These are phyloP conservation scores for Aureobasidium lini DNA, from an alignment of 2,329 filamentous ascomycete genomes.

Conservation along the genomic window DNA sequence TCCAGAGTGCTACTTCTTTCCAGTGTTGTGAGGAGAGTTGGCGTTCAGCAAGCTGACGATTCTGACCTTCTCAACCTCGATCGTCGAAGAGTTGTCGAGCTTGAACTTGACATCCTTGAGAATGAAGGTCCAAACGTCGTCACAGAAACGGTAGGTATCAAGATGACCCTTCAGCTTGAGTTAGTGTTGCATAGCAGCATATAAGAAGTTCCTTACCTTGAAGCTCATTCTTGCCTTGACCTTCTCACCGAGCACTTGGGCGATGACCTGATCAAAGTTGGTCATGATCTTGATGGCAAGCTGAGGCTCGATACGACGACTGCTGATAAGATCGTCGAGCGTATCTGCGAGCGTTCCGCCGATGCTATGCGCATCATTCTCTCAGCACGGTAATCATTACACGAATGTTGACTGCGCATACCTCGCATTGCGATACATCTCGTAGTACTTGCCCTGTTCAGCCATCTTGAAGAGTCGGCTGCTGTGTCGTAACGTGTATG, in stretches of 20 bases:
- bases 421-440: slow-evolving; percentile 98
- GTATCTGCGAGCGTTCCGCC: slow-evolving; percentile 90
- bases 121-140: slow-evolving; percentile 98
- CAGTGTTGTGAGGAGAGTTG: background rate
- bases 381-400: slow-evolving; percentile 15
- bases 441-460: slow-evolving; percentile 59
- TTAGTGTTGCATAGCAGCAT: background rate
- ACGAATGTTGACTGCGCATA: slow-evolving; percentile 43
- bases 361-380: slow-evolving; percentile 55
- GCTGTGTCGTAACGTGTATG: background rate
- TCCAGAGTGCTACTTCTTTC: background rate
- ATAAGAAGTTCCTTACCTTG: background rate
- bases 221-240: slow-evolving; percentile 73
- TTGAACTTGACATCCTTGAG: slow-evolving; percentile 99
- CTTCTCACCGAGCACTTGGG: slow-evolving; percentile 83
- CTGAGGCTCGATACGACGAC: slow-evolving; percentile 92
- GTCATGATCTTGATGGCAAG: slow-evolving; percentile 96
- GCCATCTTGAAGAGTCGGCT: slow-evolving; percentile 33
- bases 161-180: slow-evolving; percentile 65
- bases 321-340: slow-evolving; percentile 91
- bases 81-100: slow-evolving; percentile 67
- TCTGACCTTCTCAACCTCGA: slow-evolving; percentile 88
- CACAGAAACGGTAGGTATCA: slow-evolving; percentile 97
- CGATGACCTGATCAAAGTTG: slow-evolving; percentile 90
- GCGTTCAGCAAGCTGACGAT: slow-evolving; percentile 66